Base-by-base conservation (phyloP, 2,329 filamentous ascomycete genomes). In the Fusarium chaquense region DNA sequence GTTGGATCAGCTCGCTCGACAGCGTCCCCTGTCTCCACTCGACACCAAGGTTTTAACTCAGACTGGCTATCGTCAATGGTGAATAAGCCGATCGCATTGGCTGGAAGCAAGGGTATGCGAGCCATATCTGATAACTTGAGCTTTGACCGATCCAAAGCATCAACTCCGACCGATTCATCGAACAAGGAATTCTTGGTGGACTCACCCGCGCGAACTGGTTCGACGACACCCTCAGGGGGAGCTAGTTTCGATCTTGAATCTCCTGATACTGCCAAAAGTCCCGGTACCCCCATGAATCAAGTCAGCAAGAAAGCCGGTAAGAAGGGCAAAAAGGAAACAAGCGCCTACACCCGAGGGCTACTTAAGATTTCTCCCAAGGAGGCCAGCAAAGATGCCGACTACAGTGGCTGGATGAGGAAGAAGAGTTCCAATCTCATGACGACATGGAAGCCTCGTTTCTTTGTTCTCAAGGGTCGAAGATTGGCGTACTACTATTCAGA, bases 391-490 rank as follows among this genome's bases (percentile, higher is more conserved):
- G 90, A 89, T 65, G 95, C 93, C 58, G 95, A 99, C 76, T 98
- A 97, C 78, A 95, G 91, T 75, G 96, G 96, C 2, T 99, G 96
- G 96, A 99, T 99, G 96, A 98, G 96, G 85, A 99, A 99, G 86
- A 94, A 97, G 81, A 97, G 93, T 63, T 95, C 93, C 2, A 96
- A 95, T 75, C 84, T 98, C 35, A 97, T 99, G 91, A 94, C 94
- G 4, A 97, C 94, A 3, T 99, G 96, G 96, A 99, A 98, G 77
- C 92, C 94, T 15, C 90, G 96, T 15, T 86, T 98, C n/a, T 99
- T 99, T 76, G 91, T 99, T 10, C 88, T 99, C 61, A 94, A 94
- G 76, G 96, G 96, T 32, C 90, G 95, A 54, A 90, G 96, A 6
- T 83, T 99, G 32, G 94, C 94, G 1, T 99, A 99, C 82, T 99